Conservation (phyloP, 75 land plant species). For the Pinus taeda region DNA sequence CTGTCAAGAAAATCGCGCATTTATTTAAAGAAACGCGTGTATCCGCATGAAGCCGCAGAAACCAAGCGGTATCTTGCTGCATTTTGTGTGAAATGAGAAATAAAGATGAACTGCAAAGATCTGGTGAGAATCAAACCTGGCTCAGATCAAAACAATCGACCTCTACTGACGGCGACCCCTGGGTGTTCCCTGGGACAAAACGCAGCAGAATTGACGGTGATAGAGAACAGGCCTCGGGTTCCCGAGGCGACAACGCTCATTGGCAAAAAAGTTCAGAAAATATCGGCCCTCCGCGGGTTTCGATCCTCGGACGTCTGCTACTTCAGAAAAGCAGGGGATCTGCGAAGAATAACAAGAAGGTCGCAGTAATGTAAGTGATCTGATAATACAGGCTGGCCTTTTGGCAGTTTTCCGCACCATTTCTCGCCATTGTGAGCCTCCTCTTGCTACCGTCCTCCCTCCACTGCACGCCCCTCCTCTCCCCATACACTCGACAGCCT, state of each 20-base stretch:
- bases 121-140: background rate
- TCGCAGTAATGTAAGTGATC: too few species aligned
- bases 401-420: background rate
- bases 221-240: background rate
- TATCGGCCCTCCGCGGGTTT: background rate
- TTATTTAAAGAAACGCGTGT: background rate
- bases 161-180: background rate
- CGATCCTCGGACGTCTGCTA: background rate
- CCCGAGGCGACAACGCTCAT: slow-evolving; percentile 5
- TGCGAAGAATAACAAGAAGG: background rate
- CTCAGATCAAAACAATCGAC: background rate
- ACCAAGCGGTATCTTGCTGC: background rate
- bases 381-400: background rate
- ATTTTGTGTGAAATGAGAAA: background rate
- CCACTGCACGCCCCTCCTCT: background rate
- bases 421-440: background rate
- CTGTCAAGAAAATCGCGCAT: too few species aligned
- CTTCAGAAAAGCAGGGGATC: background rate
- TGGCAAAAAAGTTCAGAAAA: background rate
- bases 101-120: background rate
- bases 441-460: background rate
- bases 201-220: background rate
- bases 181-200: background rate
- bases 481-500: background rate
- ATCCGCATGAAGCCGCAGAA: background rate